Percentiles rank a stretch among this genome's conserved stretches.
These are phyloP conservation scores for Stachybotrys elegans DNA, from an alignment of 2,329 filamentous ascomycete species.

Conservation along the genomic window DNA sequence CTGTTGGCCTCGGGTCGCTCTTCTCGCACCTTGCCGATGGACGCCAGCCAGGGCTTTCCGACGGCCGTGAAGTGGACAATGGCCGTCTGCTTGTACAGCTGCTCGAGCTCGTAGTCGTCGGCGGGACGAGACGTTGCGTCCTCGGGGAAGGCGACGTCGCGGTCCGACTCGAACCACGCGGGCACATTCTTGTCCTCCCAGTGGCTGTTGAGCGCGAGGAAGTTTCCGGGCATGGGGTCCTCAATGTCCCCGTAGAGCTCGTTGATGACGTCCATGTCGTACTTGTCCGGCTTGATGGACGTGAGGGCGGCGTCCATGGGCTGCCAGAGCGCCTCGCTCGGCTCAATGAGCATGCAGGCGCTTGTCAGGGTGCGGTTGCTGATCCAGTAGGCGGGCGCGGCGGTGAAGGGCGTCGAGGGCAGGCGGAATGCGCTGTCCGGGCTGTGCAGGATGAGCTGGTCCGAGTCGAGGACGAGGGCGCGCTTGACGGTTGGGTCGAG, in stretches of 20 bases:
- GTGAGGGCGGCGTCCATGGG: no score
- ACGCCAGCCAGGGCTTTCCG: slow-evolving; percentile 12
- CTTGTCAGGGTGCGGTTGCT: slow-evolving; percentile 9
- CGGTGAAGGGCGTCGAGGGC: slow-evolving; percentile 5
- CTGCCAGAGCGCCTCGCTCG: slow-evolving; percentile 7
- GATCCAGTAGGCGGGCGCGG: slow-evolving; percentile 12
- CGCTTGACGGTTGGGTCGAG: slow-evolving; percentile 7
- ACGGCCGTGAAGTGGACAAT: slow-evolving; percentile 12
- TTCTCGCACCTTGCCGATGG: no score
- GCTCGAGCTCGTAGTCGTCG: slow-evolving; percentile 7
- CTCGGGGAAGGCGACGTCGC: no score
- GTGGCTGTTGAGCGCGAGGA: slow-evolving; percentile 11
- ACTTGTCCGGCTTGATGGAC: slow-evolving; percentile 7
- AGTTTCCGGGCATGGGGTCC: slow-evolving; percentile 6
- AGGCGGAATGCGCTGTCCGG: slow-evolving; percentile 11
- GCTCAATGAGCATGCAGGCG: slow-evolving; percentile 14
- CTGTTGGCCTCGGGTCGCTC: no score
- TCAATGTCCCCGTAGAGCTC: slow-evolving; percentile 5
- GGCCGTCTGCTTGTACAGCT: slow-evolving; percentile 9
- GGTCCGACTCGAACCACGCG: slow-evolving; percentile 11
- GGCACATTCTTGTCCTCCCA: slow-evolving; percentile 14
- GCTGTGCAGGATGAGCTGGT: slow-evolving; percentile 13
- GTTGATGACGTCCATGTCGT: slow-evolving; percentile 15
- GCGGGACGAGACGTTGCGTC: background rate
- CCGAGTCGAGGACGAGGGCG: slow-evolving; percentile 10